Base-by-base conservation (phyloP, 129 eudicot species). In the Ambrosia artemisiifolia region DNA sequence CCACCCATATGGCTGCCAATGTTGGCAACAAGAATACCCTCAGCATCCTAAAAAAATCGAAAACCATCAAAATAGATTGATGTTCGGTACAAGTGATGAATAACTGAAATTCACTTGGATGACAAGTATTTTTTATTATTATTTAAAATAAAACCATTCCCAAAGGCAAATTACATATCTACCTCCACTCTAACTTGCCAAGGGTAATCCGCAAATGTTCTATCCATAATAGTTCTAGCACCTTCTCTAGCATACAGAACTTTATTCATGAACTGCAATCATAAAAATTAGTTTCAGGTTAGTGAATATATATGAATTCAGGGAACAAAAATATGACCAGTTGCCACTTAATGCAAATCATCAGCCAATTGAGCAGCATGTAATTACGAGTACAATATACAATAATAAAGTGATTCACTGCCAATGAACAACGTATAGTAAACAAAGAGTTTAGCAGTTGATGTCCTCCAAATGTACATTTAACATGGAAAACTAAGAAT, bases 221-320 rank as follows among this genome's bases (percentile, higher is more conserved):
- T 91, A 70, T 90, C 99, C 97, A 95, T 95, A 46, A 95, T 91
- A 71, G 83, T 90, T 80, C 84, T 91, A 32, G 99, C 99, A 17
- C 99, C 99, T 83, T 95, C 99, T 88, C 91, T 91, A 69, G 99
- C 99, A 74, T 95, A 95, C 74, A 95, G 87, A 72, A 95, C 88
- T 13, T 59, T 59, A 59, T 59, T 59, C 65, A 59, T 59, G 13
- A 59, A 59, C 65, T 59, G 65, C 65, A 88, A 56, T 14, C 38
- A 62, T n/a, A 61, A 63, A 44, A 56, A 38, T 50, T 73, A 53
- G 32, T 46, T 54, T 82, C 44, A 82, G 74, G 77, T 5, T 60
- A 18, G n/a, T 62, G 17, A 61, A 65, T 24, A 14, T 54, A 69
- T 44, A 73, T 59, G 43, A 42, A 43, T 10, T 42, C 35, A 65